phyloP scores from a whole-genome alignment of 1,139 yeast species.

The Scheffersomyces quercinus region DNA sequence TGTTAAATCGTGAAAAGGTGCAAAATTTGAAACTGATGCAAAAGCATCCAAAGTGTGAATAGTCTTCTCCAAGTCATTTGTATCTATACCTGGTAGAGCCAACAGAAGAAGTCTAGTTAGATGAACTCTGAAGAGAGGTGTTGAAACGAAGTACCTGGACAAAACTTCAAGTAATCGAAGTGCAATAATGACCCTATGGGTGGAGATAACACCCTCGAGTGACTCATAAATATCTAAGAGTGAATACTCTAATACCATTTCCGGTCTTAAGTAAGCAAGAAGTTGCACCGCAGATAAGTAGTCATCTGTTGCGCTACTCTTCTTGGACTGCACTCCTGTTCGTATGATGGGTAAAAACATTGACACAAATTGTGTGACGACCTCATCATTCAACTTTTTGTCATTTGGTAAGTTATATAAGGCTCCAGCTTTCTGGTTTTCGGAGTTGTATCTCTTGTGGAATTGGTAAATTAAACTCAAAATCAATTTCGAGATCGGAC shows the following conservation, averaged over 20 bases:
- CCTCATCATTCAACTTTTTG: constrained; percentile 44
- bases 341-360: constrained; percentile 60
- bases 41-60: constrained; percentile 69
- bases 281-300: constrained; percentile 64
- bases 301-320: constrained; percentile 54
- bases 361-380: constrained; percentile 52
- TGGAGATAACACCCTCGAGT: constrained; percentile 74
- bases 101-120: constrained; percentile 70
- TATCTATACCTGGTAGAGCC: constrained; percentile 80
- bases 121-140: constrained; percentile 74
- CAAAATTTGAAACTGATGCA: constrained; percentile 68
- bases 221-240: constrained; percentile 83
- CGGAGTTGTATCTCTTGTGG: constrained; percentile 57
- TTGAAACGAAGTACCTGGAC: constrained; percentile 65
- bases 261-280: constrained; percentile 65
- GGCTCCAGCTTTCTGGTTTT: constrained; percentile 41
- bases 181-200: constrained; percentile 79
- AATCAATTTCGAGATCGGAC: constrained; percentile 64
- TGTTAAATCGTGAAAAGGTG: constrained; percentile 65
- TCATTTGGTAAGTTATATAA: constrained; percentile 46
- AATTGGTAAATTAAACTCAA: constrained; percentile 56
- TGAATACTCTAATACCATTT: constrained; percentile 60
- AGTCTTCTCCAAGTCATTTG: constrained; percentile 81
- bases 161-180: constrained; percentile 66
- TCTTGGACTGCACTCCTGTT: constrained; percentile 80